phyloP scores from a whole-genome alignment of 164 flowering plant genomes.

The Vitis cinerea region DNA sequence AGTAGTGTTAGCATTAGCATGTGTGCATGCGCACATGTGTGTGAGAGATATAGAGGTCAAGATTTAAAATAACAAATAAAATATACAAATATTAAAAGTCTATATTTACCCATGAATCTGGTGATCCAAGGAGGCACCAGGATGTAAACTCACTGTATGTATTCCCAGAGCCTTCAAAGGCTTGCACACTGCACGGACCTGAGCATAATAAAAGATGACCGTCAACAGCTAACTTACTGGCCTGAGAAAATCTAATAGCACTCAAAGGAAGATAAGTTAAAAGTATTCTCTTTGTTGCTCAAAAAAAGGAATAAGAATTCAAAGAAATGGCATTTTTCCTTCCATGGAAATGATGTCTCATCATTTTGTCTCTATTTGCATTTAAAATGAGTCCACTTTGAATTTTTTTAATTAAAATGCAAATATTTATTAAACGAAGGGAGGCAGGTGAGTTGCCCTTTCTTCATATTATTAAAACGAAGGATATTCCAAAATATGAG shows the following conservation, averaged over 20 bases:
- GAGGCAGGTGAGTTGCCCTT: too few relatives aligned
- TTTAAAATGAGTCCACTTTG: not conserved
- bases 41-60: too few relatives aligned
- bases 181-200: conserved; percentile 83
- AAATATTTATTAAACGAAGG: too few relatives aligned
- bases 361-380: too few relatives aligned
- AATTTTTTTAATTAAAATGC: too few relatives aligned
- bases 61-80: not conserved
- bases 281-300: not conserved
- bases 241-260: not conserved
- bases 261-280: not conserved
- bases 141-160: conserved; percentile 85
- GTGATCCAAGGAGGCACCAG: conserved; percentile 79
- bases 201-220: not conserved
- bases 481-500: not conserved
- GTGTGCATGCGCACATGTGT: too few relatives aligned
- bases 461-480: not conserved
- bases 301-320: not conserved
- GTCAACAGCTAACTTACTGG: not conserved
- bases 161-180: conserved; percentile 76
- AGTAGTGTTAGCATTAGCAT: too few relatives aligned
- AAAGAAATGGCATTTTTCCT: not conserved
- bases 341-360: not conserved
- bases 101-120: conserved; percentile 74
- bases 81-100: not conserved